These are phyloP conservation scores for Omphalea diandra DNA, from an alignment of 441 rosid species.

Conservation along the genomic window DNA sequence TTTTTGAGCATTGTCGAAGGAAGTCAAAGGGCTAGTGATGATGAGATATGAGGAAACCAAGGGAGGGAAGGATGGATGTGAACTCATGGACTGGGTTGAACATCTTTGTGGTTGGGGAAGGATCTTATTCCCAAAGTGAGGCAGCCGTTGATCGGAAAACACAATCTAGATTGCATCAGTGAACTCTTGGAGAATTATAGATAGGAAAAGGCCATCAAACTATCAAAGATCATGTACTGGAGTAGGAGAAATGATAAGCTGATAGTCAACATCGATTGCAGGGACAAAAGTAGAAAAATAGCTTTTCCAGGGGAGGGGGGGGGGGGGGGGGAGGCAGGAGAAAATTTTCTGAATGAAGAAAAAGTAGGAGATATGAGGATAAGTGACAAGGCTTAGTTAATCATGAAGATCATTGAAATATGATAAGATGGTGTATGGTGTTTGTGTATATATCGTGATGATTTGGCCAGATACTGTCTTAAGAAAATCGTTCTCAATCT, in stretches of 20 bases:
- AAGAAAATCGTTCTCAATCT: background rate
- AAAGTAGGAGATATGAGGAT: background rate
- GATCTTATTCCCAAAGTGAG: background rate
- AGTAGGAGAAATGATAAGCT: background rate
- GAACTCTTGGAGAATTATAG: background rate
- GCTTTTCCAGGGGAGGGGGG: too few species aligned
- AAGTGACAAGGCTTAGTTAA: background rate
- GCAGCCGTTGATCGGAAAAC: background rate
- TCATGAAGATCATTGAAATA: background rate
- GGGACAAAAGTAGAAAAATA: too few species aligned
- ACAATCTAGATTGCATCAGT: background rate
- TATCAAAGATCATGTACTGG: background rate
- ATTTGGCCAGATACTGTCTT: background rate
- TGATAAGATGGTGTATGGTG: too few species aligned
- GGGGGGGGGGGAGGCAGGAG: too few species aligned
- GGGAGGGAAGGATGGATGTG: background rate
- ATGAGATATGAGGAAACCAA: background rate
- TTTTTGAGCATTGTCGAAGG: background rate
- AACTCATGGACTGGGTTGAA: background rate
- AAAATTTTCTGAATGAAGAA: background rate
- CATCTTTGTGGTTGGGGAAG: background rate
- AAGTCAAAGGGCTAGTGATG: background rate
- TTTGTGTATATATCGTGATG: background rate
- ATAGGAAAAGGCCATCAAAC: too few species aligned
- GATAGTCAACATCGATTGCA: too few species aligned